Evolutionary conservation across 768 basidiomycete species (phyloP).

Genomic region (Rhodosporidiobolus sp.): DNA sequence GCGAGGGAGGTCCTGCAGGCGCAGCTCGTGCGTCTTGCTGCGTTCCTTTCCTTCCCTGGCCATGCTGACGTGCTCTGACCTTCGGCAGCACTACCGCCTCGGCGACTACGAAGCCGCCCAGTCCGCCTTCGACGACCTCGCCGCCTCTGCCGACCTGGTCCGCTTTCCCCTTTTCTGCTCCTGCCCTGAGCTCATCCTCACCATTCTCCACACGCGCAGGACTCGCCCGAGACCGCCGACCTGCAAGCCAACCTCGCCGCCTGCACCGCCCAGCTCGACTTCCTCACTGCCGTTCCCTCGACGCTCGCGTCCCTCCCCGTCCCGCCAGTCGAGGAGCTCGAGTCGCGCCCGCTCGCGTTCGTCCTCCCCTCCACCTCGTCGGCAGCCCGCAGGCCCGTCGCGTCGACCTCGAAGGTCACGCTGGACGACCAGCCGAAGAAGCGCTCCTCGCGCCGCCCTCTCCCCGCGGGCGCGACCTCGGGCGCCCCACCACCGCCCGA

Average conservation of each 20-base stretch:
- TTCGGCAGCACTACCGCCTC: constrained; percentile 48
- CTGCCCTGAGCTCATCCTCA: background rate
- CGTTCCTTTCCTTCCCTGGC: background rate
- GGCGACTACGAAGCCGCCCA: constrained; percentile 48
- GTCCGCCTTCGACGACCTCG: constrained; percentile 50
- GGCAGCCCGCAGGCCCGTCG: constrained; percentile 14
- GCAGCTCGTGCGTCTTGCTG: constrained; percentile 49
- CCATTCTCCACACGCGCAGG: constrained; percentile 43
- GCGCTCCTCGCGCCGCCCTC: constrained; percentile 22
- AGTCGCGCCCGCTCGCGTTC: constrained; percentile 42
- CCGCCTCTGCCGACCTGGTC: constrained; percentile 48
- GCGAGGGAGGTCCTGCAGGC: constrained; percentile 49
- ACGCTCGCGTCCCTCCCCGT: constrained; percentile 12
- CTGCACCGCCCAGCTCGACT: constrained; percentile 47
- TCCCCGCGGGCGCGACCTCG: constrained; percentile 18
- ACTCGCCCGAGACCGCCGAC: constrained; percentile 50
- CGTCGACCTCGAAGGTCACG: constrained; percentile 30
- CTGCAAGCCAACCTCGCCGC: constrained; percentile 49
- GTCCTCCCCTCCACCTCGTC: constrained; percentile 31
- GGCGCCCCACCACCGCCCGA: constrained; percentile 6
- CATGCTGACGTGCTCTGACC: background rate
- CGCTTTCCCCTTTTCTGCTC: constrained; percentile 1
- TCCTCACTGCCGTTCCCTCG: constrained; percentile 43
- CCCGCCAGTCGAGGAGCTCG: constrained; percentile 40
- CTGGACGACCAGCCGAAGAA: background rate